A percentile compares a stretch with the other conserved stretches of the same genome.
These are phyloP conservation scores for Plasmodium cynomolgi DNA, from an alignment of 169 alveolate genomes.

Conservation along the genomic window DNA sequence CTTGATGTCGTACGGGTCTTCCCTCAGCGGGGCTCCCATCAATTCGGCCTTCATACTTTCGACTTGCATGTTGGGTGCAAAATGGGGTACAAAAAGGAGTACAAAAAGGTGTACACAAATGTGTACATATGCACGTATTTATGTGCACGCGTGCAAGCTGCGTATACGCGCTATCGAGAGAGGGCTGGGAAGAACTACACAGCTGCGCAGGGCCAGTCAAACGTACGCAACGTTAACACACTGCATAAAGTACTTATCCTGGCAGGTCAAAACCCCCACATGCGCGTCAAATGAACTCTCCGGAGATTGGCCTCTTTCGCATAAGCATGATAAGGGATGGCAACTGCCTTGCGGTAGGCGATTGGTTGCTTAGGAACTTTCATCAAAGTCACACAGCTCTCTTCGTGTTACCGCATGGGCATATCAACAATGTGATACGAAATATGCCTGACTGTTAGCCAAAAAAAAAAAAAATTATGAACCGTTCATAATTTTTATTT, in stretches of 20 bases:
- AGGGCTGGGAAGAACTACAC: neutral
- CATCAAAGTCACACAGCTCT: neutral
- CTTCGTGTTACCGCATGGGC: neutral
- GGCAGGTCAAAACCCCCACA: neutral
- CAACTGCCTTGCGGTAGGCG: neutral
- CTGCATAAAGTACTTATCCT: neutral
- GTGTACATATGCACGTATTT: neutral
- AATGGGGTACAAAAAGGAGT: neutral
- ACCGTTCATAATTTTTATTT: conserved; percentile 24
- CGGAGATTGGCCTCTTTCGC: neutral
- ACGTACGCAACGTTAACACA: neutral
- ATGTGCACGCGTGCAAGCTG: neutral
- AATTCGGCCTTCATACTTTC: conserved; percentile 1
- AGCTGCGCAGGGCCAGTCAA: neutral
- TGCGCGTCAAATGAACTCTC: neutral
- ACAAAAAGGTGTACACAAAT: neutral
- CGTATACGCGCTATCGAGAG: neutral
- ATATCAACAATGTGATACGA: neutral
- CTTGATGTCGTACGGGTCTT: conserved; percentile 23
- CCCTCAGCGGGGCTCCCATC: neutral
- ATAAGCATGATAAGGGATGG: neutral
- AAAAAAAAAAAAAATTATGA: conserved; percentile 16
- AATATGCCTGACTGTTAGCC: neutral
- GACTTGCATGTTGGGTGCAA: conserved; percentile 25
- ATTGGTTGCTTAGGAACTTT: neutral